Base-by-base conservation (phyloP, 257 asterid species). In the Rubia yunnanensis region DNA sequence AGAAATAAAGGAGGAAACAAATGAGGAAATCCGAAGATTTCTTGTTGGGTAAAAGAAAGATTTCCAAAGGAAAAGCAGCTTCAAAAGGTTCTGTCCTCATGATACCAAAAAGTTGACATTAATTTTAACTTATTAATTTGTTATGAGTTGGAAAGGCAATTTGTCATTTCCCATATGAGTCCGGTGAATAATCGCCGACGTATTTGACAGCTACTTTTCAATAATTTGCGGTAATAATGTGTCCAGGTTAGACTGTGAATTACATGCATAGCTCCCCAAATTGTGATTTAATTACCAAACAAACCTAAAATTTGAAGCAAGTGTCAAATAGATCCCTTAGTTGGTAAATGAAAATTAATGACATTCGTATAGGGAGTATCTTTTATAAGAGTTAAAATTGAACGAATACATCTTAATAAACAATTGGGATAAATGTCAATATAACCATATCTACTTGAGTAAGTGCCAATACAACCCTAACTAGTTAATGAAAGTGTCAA, bases 41-140 rank as follows among this genome's bases (percentile, higher is more conserved):
- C 15, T 3, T 70, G 74, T 63, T 63, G 69, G 74, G 64, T 27
- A 62, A 70, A 65, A 70, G 74, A 36, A 70, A 70, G 74, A 70
- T 70, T 63, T 17, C 32, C 9, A 63, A 63, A 34, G 28, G 64
- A 27, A 70, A 70, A 70, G 69, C n/a, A 8, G 34, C 30, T 32
- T 10, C 18, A 56, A 23, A 62, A 63, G 54, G 74, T 53, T 49
- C 10, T 4, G 34, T 63, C 35, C 30, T 70, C 41, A 70, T 70
- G 35, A 70, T 62, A 68, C 32, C 69, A 52, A 70, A n/a, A 36
- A 52, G 64, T 70, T 36, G 74, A 36, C 74, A 27, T 13, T 13
- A 10, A 9, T 60, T 35, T 70, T 5, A 35, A 22, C 9, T 60
- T 69, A 13, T 69, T 50, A n/a, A 4, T 50, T 68, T 4, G 7